Conservation (phyloP, 495 filamentous ascomycete species). For the Neurospora terricola region DNA sequence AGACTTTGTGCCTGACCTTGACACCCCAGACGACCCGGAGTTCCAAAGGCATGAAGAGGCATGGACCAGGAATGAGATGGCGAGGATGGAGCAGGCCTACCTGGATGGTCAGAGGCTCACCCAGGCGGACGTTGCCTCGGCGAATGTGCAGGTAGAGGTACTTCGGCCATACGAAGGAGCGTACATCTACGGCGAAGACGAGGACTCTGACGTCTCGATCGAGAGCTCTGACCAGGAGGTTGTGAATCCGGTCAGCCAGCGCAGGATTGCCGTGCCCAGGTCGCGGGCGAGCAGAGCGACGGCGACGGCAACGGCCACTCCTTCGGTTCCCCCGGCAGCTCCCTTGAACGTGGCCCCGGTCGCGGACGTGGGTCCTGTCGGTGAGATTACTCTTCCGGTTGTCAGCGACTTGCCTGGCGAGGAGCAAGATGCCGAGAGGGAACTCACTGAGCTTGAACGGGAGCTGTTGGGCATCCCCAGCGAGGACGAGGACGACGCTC, state of each 20-base stretch:
- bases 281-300: background rate
- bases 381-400: background rate
- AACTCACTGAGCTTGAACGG: background rate
- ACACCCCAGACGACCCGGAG: background rate
- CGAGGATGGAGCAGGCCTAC: background rate
- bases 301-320: background rate
- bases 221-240: background rate
- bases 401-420: background rate
- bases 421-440: background rate
- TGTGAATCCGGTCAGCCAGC: background rate
- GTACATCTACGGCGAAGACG: background rate
- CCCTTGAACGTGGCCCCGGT: background rate
- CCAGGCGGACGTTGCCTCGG: background rate
- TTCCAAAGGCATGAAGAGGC: background rate
- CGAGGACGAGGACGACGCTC: background rate
- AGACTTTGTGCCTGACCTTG: too few species aligned
- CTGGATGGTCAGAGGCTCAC: background rate
- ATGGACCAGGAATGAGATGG: background rate
- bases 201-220: background rate
- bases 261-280: background rate
- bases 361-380: background rate
- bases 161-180: background rate
- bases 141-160: background rate
- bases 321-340: background rate
- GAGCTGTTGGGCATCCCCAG: background rate